Percentiles rank a stretch among this genome's conserved stretches.
These are phyloP conservation scores for Hymenoscyphus albidus DNA, from an alignment of 2,329 filamentous ascomycete species.

Conservation along the genomic window DNA sequence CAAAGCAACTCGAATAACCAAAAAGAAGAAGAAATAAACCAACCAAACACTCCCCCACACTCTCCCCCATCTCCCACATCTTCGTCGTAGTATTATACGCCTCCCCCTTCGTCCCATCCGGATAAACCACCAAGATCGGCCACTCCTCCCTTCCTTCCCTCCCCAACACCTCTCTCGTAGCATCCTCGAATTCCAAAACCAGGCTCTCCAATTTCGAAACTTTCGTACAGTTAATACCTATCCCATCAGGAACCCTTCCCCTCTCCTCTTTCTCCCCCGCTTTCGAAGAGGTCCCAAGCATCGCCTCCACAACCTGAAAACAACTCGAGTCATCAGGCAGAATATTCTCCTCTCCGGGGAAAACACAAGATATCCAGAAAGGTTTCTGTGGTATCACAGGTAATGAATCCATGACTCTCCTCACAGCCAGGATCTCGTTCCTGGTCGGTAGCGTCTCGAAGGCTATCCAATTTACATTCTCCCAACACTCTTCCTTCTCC, in stretches of 20 bases:
- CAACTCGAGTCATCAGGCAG: slow-evolving; percentile 55
- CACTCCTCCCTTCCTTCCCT: slow-evolving; percentile 37
- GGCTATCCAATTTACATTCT: slow-evolving; percentile 50
- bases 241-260: slow-evolving; percentile 49
- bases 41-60: slow-evolving; percentile 10
- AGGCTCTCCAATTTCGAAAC: slow-evolving; percentile 56
- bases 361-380: slow-evolving; percentile 61
- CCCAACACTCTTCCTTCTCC: slow-evolving; percentile 23
- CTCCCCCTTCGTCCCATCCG: slow-evolving; percentile 65
- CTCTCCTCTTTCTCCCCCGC: slow-evolving; percentile 2
- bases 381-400: background rate
- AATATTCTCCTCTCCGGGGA: slow-evolving; percentile 48
- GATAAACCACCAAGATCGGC: slow-evolving; percentile 61
- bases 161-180: slow-evolving; percentile 39
- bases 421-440: slow-evolving; percentile 54
- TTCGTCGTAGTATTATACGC: slow-evolving; percentile 62
- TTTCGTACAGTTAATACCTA: slow-evolving; percentile 68
- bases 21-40: background rate
- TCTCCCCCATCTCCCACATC: slow-evolving; percentile 47
- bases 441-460: slow-evolving; percentile 64
- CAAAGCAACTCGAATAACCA: background rate
- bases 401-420: background rate
- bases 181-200: slow-evolving; percentile 51
- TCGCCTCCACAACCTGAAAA: slow-evolving; percentile 40
- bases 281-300: slow-evolving; percentile 29